Conservation (phyloP, 768 basidiomycete genomes). For the Rhizopogon salebrosus region DNA sequence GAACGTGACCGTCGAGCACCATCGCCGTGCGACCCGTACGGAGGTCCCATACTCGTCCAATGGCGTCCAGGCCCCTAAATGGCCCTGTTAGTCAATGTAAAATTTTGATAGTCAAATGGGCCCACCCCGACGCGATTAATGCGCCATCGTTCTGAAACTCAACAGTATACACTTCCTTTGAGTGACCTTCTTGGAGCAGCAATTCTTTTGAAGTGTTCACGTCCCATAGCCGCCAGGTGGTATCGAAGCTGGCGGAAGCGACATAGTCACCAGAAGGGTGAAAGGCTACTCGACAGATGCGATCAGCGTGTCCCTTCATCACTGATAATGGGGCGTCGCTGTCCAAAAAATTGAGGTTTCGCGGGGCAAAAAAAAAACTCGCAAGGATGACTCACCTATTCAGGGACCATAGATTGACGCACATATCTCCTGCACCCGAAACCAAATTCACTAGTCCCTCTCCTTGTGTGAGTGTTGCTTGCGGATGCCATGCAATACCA, state of each 20-base stretch:
- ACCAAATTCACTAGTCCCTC: slow-evolving; percentile 74
- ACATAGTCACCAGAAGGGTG: slow-evolving; percentile 94
- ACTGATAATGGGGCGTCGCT: slow-evolving; percentile 86
- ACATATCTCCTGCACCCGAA: slow-evolving; percentile 86
- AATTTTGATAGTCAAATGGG: slow-evolving; percentile 17
- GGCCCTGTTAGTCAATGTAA: not conserved
- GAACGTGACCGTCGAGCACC: slow-evolving; percentile 96
- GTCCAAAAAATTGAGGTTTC: slow-evolving; percentile 4
- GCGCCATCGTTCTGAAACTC: slow-evolving; percentile 96
- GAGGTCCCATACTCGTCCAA: slow-evolving; percentile 96
- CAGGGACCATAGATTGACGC: slow-evolving; percentile 85
- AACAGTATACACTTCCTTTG: slow-evolving; percentile 93
- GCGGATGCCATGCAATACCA: slow-evolving; percentile 97
- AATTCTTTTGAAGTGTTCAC: slow-evolving; percentile 76
- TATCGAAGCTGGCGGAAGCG: slow-evolving; percentile 94
- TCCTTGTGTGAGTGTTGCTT: slow-evolving; percentile 72
- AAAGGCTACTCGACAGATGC: slow-evolving; percentile 92
- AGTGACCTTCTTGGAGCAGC: slow-evolving; percentile 92
- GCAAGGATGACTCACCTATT: slow-evolving; percentile 48
- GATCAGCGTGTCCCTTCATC: slow-evolving; percentile 83
- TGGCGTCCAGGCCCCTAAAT: slow-evolving; percentile 86
- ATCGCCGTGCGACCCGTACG: slow-evolving; percentile 94
- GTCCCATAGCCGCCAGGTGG: slow-evolving; percentile 97
- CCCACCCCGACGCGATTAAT: slow-evolving; percentile 84
- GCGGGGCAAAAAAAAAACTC: not conserved